Base-by-base conservation (phyloP, 176 grass and related monocot genomes). In the Juncus inflexus region DNA sequence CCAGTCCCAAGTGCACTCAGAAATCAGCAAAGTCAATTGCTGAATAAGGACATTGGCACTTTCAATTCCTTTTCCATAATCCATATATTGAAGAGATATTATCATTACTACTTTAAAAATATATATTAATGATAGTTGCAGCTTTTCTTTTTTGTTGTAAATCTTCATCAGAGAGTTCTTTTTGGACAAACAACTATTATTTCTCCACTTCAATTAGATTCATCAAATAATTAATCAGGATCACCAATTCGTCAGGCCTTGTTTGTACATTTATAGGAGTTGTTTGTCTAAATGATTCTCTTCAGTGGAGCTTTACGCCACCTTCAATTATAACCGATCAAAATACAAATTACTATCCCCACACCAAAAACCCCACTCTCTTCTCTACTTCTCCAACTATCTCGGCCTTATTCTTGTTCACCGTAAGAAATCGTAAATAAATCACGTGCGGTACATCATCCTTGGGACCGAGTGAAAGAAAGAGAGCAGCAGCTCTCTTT, bases 271-370 rank as follows among this genome's bases (percentile, higher is more conserved):
- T n/a, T n/a, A 49, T 77, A 49, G 74, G 74, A 67, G 63, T 58
- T 67, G 53, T 66, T 68, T 39, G 57, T 64, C 4, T 47, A 40
- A 68, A 77, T 50, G 54, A 77, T 77, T 61, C 68, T 14, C 76
- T n/a, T 43, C 68, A 64, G 66, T 79, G 76, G 66, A 79, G 59
- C 76, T 71, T 79, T 79, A 79, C 66, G 76, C 66, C 40, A 72
- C 66, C 76, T 63, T 79, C 76, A 61, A 72, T 79, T 71, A 79
- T 72, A 71, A 79, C 76, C 58, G 66, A 70, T 55, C 60, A 71
- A 71, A 70, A 49, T 6, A 54, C 43, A 19, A 11, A 54, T 11
- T 40, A 39, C 40, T 63, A 61, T 69, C 3, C 41, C 56, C 42
- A 11, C 66, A 45, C 9, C 62, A 12, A 13, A 3, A 71, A 0